Evolutionary conservation across 331 rosid genomes (phyloP), one percentile per base, ranked within the genome.

Genomic region (Prunus yedoensis): DNA sequence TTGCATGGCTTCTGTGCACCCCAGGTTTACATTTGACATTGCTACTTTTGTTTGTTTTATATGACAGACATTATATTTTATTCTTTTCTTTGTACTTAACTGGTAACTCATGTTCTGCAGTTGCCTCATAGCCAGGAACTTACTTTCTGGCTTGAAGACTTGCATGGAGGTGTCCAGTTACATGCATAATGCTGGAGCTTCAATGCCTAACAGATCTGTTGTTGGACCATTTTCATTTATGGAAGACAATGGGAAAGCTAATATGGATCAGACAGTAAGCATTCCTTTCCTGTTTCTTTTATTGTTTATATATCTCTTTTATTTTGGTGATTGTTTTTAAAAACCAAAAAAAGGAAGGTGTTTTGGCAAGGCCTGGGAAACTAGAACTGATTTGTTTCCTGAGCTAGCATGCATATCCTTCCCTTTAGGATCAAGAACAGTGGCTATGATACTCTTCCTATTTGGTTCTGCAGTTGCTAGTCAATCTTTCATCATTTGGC

Each of bases 51-150:
- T 23, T 47, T 67, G 27, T 35, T 17, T 18, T 47, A 23, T 23
- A 30, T 27, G n/a, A 16, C 28, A 14, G 13, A 10, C 46, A 53
- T 23, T 74, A 41, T 68, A 63, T 86, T 21, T n/a, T 50, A 32
- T 68, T 46, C 62, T 27, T 67, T 70, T 78, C 73, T 70, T 30
- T 81, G 69, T 76, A 49, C 79, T 73, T 70, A 35, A 77, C 66
- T 47, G 77, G 70, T 32, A 70, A 52, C 73, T 76, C 78, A 59
- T 87, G 51, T 66, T 75, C 76, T 90, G 84, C 91, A 95, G 99
- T 78, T 92, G 99, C 85, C 99, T 95, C 84, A 92, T 92, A 83
- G 90, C 97, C 69, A 90, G 99, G 81, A 95, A 95, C 87, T 87
- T 95, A 73, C 97, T 95, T 80, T 92, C 99, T 84, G 97, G 97